Conservation (phyloP, 345 rosid species). For the Chamaenerion angustifolium region DNA sequence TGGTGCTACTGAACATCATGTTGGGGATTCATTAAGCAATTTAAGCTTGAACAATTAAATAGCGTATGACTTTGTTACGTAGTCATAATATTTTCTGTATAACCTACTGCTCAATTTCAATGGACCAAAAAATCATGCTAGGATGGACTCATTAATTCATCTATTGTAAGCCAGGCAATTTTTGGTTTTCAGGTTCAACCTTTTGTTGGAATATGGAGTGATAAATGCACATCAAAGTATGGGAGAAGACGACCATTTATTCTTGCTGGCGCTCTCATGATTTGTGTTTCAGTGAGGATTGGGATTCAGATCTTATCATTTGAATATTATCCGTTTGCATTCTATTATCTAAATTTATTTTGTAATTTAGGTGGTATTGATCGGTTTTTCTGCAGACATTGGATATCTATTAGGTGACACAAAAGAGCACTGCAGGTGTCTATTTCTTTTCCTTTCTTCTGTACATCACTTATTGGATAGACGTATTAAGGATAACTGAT, state of each 20-base stretch:
- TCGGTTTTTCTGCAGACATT: constrained; percentile 97
- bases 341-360: constrained; percentile 35
- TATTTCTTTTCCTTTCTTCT: constrained; percentile 11
- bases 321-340: constrained; percentile 9
- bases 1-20: too few species aligned
- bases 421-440: constrained; percentile 85
- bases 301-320: constrained; percentile 6
- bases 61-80: too few species aligned
- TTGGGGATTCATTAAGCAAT: too few species aligned
- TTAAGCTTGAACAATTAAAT: too few species aligned
- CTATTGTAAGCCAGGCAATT: too few species aligned
- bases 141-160: not conserved
- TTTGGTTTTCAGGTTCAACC: constrained; percentile 68
- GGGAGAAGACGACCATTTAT: constrained; percentile 92
- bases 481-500: constrained; percentile 1
- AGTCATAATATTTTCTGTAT: too few species aligned
- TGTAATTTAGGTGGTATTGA: constrained; percentile 84
- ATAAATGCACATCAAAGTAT: constrained; percentile 76
- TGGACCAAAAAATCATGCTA: not conserved
- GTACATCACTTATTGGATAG: constrained; percentile 2
- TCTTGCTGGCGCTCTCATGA: constrained; percentile 81
- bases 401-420: constrained; percentile 82
- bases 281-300: constrained; percentile 65
- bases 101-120: too few species aligned
- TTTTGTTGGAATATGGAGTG: constrained; percentile 97